Percentiles rank a stretch among this genome's conserved stretches.
Evolutionary conservation across 2,329 filamentous ascomycete genomes (phyloP).

Genomic region (Cercospora sesami): DNA sequence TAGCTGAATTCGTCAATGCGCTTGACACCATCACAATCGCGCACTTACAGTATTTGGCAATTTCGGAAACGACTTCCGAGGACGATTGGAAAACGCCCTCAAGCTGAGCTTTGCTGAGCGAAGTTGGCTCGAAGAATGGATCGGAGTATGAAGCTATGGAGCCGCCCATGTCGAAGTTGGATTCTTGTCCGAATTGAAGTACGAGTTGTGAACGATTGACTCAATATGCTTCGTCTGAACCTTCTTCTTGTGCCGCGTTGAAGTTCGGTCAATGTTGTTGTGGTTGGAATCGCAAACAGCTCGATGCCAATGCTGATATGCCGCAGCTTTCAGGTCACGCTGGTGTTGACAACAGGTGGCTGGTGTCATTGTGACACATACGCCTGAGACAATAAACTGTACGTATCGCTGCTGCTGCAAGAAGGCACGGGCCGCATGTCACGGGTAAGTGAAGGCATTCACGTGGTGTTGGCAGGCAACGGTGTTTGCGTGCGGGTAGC

Average conservation of each 20-base stretch:
- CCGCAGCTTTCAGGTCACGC: constrained; percentile 5
- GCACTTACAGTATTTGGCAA: constrained; percentile 6
- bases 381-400: constrained; percentile 8
- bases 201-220: constrained; percentile 6
- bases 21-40: neutral
- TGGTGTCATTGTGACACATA: constrained; percentile 14
- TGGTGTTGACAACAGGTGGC: neutral
- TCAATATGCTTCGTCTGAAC: neutral
- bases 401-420: neutral
- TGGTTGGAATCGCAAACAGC: constrained; percentile 6
- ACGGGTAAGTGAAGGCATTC: constrained; percentile 11
- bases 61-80: constrained; percentile 5
- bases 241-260: neutral
- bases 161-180: constrained; percentile 7
- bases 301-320: constrained; percentile 6
- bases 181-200: neutral
- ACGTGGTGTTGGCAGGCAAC: neutral
- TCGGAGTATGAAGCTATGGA: constrained; percentile 6
- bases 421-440: constrained; percentile 15
- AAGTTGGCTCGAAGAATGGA: constrained; percentile 9
- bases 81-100: constrained; percentile 3
- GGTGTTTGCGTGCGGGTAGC: constrained; percentile 9
- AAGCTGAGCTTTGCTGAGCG: constrained; percentile 10
- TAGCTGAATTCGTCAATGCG: neutral
- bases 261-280: neutral